Evolutionary conservation across 2,329 filamentous ascomycete species (phyloP), one percentile per base, ranked within the genome.

Genomic region (Harringtonia aguacate): DNA sequence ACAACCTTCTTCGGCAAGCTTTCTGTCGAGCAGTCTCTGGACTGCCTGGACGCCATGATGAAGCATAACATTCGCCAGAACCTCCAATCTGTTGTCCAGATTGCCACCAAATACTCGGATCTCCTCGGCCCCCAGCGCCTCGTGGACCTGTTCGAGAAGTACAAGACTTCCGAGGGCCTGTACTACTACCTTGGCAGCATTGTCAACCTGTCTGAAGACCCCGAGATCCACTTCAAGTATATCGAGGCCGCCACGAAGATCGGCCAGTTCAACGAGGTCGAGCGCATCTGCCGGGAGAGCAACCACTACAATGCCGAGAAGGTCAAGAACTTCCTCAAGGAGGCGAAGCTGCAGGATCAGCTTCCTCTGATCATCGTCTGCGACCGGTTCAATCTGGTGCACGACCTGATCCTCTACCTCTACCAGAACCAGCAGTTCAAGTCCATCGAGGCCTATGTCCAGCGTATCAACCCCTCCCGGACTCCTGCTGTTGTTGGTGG

Each of bases 391-490:
- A 94, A 97, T 70, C 95, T 98, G 58, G 87, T 97, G 35, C 92
- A 98, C 59, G 92, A 98, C 58, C 67, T 98, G 58, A 87, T 98
- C 36, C 76, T 98, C 20, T 95, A 92, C 66, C 78, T 98, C 9
- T 98, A 98, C 72, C 92, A 97, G 73, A 94, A 94, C 67, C 90
- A 98, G 66, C 90, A 97, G 60, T 98, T 95, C 76, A 88, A 94
- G 69, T 95, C 92, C 1, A 98, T 98, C 52, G 92, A 98, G 68
- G 82, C 94, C 10, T 98, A 98, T 55, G 92, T 98, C 24, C 92
- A 98, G 70, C 84, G 87, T 36, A 89, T 98, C 55, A 98, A 98
- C 67, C 89, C 92, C 7, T 73, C 83, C 15, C 75, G 92, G 55
- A 92, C 94, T 7, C 92, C 92, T 6, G 85, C 88, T 46, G 92